phyloP scores from a whole-genome alignment of 768 basidiomycete genomes.

The Rhodotorula babjevae region DNA sequence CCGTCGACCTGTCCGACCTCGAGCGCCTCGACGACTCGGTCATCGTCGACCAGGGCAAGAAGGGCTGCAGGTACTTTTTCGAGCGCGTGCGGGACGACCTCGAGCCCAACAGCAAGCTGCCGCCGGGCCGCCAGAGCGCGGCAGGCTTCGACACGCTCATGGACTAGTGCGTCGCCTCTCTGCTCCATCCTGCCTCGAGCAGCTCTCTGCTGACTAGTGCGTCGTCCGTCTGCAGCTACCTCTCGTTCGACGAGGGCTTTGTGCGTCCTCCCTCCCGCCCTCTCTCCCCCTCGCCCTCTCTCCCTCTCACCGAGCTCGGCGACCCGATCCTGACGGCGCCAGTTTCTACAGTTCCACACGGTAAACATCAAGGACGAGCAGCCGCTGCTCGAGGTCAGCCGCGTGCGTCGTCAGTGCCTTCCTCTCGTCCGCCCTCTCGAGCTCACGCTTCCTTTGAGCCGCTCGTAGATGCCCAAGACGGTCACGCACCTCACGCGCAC shows the following conservation, averaged over 20 bases:
- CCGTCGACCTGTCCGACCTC: slow-evolving; percentile 51
- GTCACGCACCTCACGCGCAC: slow-evolving; percentile 4
- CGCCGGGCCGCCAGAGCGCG: slow-evolving; percentile 55
- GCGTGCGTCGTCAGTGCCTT: slow-evolving; percentile 52
- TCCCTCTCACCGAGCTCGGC: too few relatives aligned
- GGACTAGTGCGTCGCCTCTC: slow-evolving; percentile 61
- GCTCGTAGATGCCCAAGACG: slow-evolving; percentile 44
- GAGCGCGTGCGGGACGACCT: slow-evolving; percentile 61
- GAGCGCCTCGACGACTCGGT: slow-evolving; percentile 51
- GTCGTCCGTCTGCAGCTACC: neutral
- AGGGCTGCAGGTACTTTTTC: slow-evolving; percentile 67
- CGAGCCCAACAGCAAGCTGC: slow-evolving; percentile 63
- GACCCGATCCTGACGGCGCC: too few relatives aligned
- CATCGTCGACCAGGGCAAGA: slow-evolving; percentile 63
- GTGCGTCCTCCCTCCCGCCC: neutral
- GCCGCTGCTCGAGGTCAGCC: slow-evolving; percentile 65
- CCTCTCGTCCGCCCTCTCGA: too few relatives aligned
- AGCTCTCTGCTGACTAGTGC: too few relatives aligned
- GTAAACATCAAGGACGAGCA: slow-evolving; percentile 54
- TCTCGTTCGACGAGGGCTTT: slow-evolving; percentile 6
- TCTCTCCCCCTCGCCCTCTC: neutral
- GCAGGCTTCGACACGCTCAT: slow-evolving; percentile 58
- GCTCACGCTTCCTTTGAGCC: slow-evolving; percentile 41
- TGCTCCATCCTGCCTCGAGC: slow-evolving; percentile 47
- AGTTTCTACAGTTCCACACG: slow-evolving; percentile 8